These are phyloP conservation scores for Aquilaria malaccensis DNA, from an alignment of 345 rosid genomes.

Conservation along the genomic window DNA sequence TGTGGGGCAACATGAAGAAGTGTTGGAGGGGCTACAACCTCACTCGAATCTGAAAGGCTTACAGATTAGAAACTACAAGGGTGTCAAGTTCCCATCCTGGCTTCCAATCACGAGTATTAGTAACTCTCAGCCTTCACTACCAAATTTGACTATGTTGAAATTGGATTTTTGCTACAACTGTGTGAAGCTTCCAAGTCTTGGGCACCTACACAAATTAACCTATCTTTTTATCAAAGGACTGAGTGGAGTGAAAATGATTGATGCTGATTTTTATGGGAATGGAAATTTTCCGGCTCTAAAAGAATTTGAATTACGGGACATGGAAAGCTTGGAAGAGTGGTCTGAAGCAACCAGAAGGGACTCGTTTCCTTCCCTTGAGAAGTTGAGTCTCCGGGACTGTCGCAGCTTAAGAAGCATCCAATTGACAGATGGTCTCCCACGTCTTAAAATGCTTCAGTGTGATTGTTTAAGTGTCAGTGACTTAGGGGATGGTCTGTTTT, in stretches of 20 bases:
- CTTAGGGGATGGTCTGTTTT: not conserved
- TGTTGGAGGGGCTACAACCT: not conserved
- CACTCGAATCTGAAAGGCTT: not conserved
- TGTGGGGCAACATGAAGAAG: not conserved
- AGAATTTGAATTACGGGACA: not conserved
- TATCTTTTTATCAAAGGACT: not conserved
- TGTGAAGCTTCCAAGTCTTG: not conserved
- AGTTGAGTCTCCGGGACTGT: too few relatives aligned
- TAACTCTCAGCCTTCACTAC: not conserved
- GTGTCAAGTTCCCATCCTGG: constrained; percentile 3
- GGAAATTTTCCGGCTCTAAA: not conserved
- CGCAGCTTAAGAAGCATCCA: not conserved
- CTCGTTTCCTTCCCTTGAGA: too few relatives aligned
- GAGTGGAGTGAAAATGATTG: not conserved
- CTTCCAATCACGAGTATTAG: not conserved
- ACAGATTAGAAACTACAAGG: not conserved
- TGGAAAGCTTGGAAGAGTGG: not conserved
- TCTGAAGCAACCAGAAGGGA: not conserved
- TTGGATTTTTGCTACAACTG: not conserved
- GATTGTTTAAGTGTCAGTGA: not conserved
- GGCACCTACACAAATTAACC: not conserved
- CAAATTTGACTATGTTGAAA: not conserved
- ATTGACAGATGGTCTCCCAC: not conserved
- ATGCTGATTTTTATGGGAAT: not conserved
- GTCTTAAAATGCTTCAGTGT: not conserved